A percentile compares a stretch with the other conserved stretches of the same genome.
Evolutionary conservation across 352 stramenopile genomes (phyloP).

Genomic region (Pythium coloratum): DNA sequence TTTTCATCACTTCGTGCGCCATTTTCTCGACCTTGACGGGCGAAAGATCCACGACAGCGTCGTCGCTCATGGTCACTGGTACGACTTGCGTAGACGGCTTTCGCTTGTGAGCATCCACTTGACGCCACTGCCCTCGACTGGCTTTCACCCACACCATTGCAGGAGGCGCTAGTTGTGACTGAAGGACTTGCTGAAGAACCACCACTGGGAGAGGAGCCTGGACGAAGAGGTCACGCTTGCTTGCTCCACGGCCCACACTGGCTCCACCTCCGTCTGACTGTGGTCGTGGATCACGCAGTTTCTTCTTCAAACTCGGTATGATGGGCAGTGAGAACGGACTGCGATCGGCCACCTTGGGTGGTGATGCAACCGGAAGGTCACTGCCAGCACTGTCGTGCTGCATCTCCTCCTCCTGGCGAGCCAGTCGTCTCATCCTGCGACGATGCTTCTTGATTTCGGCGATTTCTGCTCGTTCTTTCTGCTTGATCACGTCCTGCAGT

Average conservation of each 20-base stretch:
- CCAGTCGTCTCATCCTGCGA: conserved; percentile 10
- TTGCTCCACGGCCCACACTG: background rate
- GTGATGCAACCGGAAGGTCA: background rate
- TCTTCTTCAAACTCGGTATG: conserved; percentile 15
- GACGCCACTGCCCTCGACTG: conserved; percentile 10
- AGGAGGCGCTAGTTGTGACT: conserved; percentile 6
- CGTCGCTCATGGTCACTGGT: background rate
- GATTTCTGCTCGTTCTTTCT: conserved; percentile 43
- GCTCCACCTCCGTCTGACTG: background rate
- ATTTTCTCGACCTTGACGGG: background rate
- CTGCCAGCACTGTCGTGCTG: background rate
- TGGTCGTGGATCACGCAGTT: background rate
- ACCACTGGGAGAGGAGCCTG: background rate
- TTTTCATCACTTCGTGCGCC: background rate
- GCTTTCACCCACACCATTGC: conserved; percentile 18
- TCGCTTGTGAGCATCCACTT: conserved; percentile 9
- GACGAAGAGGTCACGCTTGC: no score
- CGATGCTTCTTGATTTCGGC: conserved; percentile 27
- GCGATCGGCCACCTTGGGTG: background rate
- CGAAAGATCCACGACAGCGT: background rate
- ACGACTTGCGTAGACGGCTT: background rate
- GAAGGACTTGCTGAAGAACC: background rate
- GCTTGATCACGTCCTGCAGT: conserved; percentile 30
- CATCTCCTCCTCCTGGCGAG: background rate
- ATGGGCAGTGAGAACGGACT: conserved; percentile 23